Evolutionary conservation across 2,329 filamentous ascomycete species (phyloP).

Genomic region (Exserohilum turcica): DNA sequence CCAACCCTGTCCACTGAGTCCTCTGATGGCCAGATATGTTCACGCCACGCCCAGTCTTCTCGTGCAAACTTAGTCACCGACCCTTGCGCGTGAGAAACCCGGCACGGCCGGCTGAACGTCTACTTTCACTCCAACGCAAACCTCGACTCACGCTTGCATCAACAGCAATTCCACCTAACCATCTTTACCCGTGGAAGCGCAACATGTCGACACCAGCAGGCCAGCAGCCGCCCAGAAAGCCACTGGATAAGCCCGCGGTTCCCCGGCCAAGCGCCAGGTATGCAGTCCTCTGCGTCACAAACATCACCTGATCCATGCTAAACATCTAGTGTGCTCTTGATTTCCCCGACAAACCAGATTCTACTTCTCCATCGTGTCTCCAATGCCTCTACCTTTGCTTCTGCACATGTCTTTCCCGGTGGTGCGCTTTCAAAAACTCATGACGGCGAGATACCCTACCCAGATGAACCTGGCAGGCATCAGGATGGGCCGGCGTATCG

Average conservation of each 20-base stretch:
- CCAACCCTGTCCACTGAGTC: slow-evolving; percentile 14
- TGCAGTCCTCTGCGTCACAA: slow-evolving; percentile 1
- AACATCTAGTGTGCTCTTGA: slow-evolving; percentile 70
- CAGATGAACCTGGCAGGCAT: slow-evolving; percentile 64
- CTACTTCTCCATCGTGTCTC: slow-evolving; percentile 85
- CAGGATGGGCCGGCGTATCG: slow-evolving; percentile 74
- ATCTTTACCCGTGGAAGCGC: slow-evolving; percentile 5
- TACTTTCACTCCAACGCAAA: neutral
- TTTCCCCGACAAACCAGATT: slow-evolving; percentile 86
- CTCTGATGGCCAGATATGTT: slow-evolving; percentile 34
- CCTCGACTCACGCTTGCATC: neutral
- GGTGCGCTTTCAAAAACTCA: slow-evolving; percentile 80
- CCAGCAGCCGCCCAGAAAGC: slow-evolving; percentile 37
- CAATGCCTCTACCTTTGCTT: slow-evolving; percentile 82
- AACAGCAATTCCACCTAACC: neutral
- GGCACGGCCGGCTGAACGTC: neutral
- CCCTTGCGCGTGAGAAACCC: neutral
- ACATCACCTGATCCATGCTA: neutral
- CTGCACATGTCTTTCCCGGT: slow-evolving; percentile 93
- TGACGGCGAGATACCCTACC: slow-evolving; percentile 66
- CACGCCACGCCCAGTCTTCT: slow-evolving; percentile 18
- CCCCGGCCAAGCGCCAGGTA: slow-evolving; percentile 70
- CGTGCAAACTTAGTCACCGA: slow-evolving; percentile 10
- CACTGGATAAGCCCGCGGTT: slow-evolving; percentile 47
- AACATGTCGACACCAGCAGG: slow-evolving; percentile 43